A percentile compares a stretch with the other conserved stretches of the same genome.
These are phyloP conservation scores for Lodderomyces parapsilosis DNA, from an alignment of 1,139 yeast genomes.

Conservation along the genomic window DNA sequence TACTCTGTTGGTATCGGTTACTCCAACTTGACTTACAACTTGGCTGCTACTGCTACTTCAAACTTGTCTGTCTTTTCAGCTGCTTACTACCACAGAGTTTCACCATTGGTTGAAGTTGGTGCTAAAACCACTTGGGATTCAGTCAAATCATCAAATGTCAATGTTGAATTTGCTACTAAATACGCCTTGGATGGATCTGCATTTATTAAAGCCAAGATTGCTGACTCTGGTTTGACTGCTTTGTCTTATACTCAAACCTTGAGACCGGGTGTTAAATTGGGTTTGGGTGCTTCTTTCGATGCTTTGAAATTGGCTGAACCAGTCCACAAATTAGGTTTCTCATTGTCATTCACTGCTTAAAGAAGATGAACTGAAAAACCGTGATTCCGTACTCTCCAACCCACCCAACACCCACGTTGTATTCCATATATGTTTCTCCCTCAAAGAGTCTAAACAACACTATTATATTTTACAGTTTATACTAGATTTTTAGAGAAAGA, in stretches of 20 bases:
- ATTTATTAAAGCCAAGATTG: constrained; percentile 93
- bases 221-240: constrained; percentile 95
- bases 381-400: too few relatives aligned
- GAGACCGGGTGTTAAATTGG: constrained; percentile 96
- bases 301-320: constrained; percentile 95
- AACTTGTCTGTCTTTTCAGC: constrained; percentile 91
- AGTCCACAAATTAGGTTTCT: constrained; percentile 97
- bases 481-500: constrained; percentile 1
- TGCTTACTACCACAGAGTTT: constrained; percentile 95
- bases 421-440: not conserved
- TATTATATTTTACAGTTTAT: not conserved
- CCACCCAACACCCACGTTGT: not conserved
- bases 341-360: constrained; percentile 88
- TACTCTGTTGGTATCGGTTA: constrained; percentile 95
- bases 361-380: not conserved
- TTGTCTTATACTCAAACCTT: constrained; percentile 91
- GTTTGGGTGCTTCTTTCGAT: constrained; percentile 96
- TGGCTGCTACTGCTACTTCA: constrained; percentile 86
- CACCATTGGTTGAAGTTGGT: constrained; percentile 92
- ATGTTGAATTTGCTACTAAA: constrained; percentile 94
- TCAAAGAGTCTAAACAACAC: not conserved
- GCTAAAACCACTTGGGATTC: constrained; percentile 98
- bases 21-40: constrained; percentile 83
- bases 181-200: constrained; percentile 85
- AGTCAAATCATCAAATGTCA: constrained; percentile 63